Conservation (phyloP, 345 rosid species). For the Angophora floribunda region DNA sequence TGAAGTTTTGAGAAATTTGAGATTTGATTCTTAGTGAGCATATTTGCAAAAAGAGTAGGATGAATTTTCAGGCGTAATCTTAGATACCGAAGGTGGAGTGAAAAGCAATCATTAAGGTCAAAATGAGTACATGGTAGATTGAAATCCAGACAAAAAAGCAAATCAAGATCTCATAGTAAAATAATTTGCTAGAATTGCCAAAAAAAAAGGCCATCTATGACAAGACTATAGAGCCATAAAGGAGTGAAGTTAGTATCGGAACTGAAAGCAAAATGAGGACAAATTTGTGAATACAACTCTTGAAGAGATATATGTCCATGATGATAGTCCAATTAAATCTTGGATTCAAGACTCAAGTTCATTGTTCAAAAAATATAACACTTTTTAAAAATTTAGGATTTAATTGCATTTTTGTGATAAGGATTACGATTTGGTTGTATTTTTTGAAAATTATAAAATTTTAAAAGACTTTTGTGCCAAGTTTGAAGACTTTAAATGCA, state of each 20-base stretch:
- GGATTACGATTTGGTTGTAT: rapidly evolving
- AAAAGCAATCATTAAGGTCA: too few relatives aligned
- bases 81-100: too few relatives aligned
- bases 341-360: not conserved
- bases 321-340: not conserved
- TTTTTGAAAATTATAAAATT: too few relatives aligned
- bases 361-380: not conserved
- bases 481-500: not conserved
- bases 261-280: not conserved
- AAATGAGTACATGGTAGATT: too few relatives aligned
- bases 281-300: not conserved
- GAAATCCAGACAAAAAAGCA: not conserved
- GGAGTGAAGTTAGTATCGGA: not conserved
- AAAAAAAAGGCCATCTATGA: not conserved
- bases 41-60: too few relatives aligned
- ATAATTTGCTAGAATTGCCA: not conserved
- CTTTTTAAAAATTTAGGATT: too few relatives aligned
- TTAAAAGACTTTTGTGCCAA: too few relatives aligned
- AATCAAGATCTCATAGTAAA: not conserved
- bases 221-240: not conserved
- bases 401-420: too few relatives aligned
- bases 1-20: too few relatives aligned
- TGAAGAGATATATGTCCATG: not conserved
- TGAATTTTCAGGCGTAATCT: too few relatives aligned
- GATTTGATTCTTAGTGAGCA: too few relatives aligned